Evolutionary conservation across 1,139 yeast species (phyloP), one percentile per base, ranked within the genome.

Genomic region (Debaryomyces udenii): DNA sequence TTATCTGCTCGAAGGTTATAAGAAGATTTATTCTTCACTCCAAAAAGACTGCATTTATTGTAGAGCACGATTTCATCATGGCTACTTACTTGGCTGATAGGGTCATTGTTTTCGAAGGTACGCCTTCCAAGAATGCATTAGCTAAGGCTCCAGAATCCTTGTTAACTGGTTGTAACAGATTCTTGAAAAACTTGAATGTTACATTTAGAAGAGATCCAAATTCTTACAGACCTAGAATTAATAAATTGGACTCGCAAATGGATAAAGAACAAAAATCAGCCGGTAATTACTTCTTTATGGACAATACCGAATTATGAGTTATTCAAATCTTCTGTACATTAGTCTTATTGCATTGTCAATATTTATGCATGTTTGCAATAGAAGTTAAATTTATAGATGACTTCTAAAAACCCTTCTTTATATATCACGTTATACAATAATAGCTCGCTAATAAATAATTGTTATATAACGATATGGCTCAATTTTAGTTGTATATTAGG

Each of bases 11-110:
- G 45, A 93, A 93, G 76, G 99, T 93, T 53, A 94, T 93, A 61
- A 87, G 97, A 80, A 86, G 96, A 69, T 93, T 89, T 63, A 88
- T 94, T 60, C 76, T 93, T 64, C 99, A 93, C 66, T 82, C 97
- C 54, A 91, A 93, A 76, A 93, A 91, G 78, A 90, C 99, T 36
- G 99, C 99, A 7, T 93, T 93, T 64, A 77, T 93, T 57, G 99
- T 93, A 47, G 99, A 93, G 84, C 99, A 93, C 83, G 99, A 93
- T 82, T 93, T 93, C 80, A 93, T 93, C 73, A 93, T 93, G 99
- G 98, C 99, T 50, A 93, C 99, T 20, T 93, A 93, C 66, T 80
- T 93, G 75, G 99, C 99, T 48, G 99, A 93, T 69, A 83, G 96
- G 64, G 99, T 93, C 55, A 93, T 93, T 78, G 98, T 93, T 44